Base-by-base conservation (phyloP, 2,329 filamentous ascomycete species). In the Fusarium tuaranense region DNA sequence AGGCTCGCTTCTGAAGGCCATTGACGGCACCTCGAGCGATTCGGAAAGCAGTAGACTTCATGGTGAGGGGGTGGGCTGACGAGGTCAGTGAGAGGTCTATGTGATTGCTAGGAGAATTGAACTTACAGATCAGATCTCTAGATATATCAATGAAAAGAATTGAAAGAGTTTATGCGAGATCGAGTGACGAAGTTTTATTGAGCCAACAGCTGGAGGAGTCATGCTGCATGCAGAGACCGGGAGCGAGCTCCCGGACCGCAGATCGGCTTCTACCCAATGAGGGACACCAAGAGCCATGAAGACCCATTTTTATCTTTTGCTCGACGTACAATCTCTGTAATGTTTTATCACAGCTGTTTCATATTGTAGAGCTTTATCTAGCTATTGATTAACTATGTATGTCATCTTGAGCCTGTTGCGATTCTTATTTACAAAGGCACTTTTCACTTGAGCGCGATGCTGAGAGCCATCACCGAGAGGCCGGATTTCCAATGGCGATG, bases 1-100 rank as follows among this genome's bases (percentile, higher is more conserved):
- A 87, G 32, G 83, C 80, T 71, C 88, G 83, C 69, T 81, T 80
- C 67, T 87, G 85, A 27, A 84, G 69, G 75, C 82, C 80, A 63
- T 79, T 80, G 72, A 78, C 66, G 73, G 80, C 82, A 69, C 78
- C 75, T 70, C 79, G 83, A 72, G 81, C 80, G 55, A 81, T 73
- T 71, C 81, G 81, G 63, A 82, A 71, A 65, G 79, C 75, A 69
- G 81, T 73, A 25, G 77, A 76, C 78, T 79, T 83, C 83, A 85
- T 85, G 46, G 27, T 81, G 73, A 59, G 61, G 53, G 41, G 18
- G 14, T 32, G 22, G 41, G 34, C 44, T 30, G 38, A 12, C 20
- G 44, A n/a, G 20, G 38, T 55, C 22, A 62, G 62, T 59, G 5
- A 46, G 53, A 14, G 2, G n/a, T 20, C 59, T 25, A 20, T 27